Conservation (phyloP, 2,329 filamentous ascomycete species). For the Dactylellina sp. region DNA sequence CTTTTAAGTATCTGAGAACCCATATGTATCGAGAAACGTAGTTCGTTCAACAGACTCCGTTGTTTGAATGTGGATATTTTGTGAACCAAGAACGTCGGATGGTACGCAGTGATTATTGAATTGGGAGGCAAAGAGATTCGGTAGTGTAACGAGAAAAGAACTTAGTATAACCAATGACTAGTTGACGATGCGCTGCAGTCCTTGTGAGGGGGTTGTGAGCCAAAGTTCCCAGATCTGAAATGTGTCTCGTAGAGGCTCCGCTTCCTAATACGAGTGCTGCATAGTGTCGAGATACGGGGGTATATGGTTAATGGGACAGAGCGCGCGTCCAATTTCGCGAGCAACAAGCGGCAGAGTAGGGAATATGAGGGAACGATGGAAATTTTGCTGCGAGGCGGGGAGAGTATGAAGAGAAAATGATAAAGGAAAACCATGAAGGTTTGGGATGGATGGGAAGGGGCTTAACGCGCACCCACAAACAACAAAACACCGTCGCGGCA, state of each 20-base stretch:
- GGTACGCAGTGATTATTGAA: neutral
- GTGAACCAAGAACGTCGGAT: neutral
- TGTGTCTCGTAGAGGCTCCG: conserved; percentile 14
- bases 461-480: conserved; percentile 38
- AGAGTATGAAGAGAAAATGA: neutral
- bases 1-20: conserved; percentile 51
- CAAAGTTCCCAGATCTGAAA: conserved; percentile 11
- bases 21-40: conserved; percentile 8
- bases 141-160: neutral
- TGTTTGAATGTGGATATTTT: neutral
- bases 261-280: conserved; percentile 31
- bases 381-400: neutral
- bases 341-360: too few species aligned
- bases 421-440: neutral
- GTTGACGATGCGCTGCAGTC: neutral
- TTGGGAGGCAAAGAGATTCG: neutral
- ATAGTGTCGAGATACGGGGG: conserved; percentile 20
- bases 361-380: too few species aligned
- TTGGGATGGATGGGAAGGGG: neutral
- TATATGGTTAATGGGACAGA: conserved; percentile 8
- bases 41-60: neutral
- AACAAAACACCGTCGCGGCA: conserved; percentile 44
- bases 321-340: neutral
- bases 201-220: neutral
- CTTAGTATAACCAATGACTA: neutral